phyloP scores from a whole-genome alignment of 2,329 filamentous ascomycete species.

The Arthrobotrys musiformis region DNA sequence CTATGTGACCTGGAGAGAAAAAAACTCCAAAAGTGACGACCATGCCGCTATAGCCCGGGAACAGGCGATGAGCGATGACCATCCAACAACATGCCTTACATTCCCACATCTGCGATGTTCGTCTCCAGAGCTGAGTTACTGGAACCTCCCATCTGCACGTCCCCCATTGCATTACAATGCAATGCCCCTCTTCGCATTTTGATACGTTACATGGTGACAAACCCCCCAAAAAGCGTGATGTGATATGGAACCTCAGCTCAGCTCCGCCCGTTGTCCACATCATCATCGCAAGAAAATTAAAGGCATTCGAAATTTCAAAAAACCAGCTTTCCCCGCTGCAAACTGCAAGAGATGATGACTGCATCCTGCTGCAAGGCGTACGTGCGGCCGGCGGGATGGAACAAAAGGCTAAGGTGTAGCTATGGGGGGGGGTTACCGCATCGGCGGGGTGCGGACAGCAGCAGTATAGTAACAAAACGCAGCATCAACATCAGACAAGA shows the following conservation, averaged over 20 bases:
- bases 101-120: slow-evolving; percentile 13
- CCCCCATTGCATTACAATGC: background rate
- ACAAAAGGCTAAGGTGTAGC: too few relatives aligned
- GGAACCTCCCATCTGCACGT: background rate
- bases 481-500: background rate
- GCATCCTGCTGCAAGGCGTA: slow-evolving; percentile 18
- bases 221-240: too few relatives aligned
- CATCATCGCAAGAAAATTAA: background rate
- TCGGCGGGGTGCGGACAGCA: slow-evolving; percentile 29
- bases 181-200: background rate
- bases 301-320: background rate
- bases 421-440: too few relatives aligned
- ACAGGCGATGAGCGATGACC: slow-evolving; percentile 18
- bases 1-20: background rate
- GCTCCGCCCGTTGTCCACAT: background rate
- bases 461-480: too few relatives aligned
- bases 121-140: slow-evolving; percentile 12
- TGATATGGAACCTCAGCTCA: slow-evolving; percentile 12
- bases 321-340: slow-evolving; percentile 3
- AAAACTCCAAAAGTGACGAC: background rate
- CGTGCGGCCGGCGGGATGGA: slow-evolving; percentile 26
- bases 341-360: slow-evolving; percentile 28
- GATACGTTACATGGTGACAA: slow-evolving; percentile 9
- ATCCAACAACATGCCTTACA: slow-evolving; percentile 4
- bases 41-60: background rate